Conservation (phyloP, 352 stramenopile genomes). For the Phytophthora ohioensis region DNA sequence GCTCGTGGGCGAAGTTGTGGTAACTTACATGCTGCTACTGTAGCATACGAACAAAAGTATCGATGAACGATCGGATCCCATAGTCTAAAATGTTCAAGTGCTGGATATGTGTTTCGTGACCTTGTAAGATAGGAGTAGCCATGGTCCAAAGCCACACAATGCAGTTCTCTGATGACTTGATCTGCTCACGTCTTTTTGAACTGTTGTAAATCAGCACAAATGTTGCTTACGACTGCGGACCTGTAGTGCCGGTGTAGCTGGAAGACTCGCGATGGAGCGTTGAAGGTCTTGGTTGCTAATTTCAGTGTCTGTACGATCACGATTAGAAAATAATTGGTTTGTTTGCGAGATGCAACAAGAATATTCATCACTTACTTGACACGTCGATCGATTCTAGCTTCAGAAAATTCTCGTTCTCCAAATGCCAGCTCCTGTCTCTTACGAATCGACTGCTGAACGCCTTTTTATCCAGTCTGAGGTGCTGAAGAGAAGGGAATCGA, state of each 20-base stretch:
- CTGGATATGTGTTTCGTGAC: constrained; percentile 15
- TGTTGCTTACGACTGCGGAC: constrained; percentile 54
- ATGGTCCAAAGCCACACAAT: constrained; percentile 48
- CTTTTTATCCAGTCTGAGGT: constrained; percentile 48
- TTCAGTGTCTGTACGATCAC: constrained; percentile 25
- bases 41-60: constrained; percentile 37
- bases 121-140: constrained; percentile 21
- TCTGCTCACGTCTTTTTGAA: constrained; percentile 37
- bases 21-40: constrained; percentile 9
- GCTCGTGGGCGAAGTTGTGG: constrained; percentile 34
- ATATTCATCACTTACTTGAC: constrained; percentile 37
- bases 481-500: constrained; percentile 44
- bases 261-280: constrained; percentile 57
- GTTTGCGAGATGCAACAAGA: too few species aligned
- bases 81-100: constrained; percentile 52
- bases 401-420: constrained; percentile 54
- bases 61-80: constrained; percentile 32
- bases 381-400: constrained; percentile 49
- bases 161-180: constrained; percentile 42
- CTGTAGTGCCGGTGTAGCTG: constrained; percentile 35
- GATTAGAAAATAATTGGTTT: background rate
- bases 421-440: constrained; percentile 61
- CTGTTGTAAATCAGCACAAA: constrained; percentile 41
- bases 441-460: constrained; percentile 72
- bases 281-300: constrained; percentile 52